A percentile compares a stretch with the other conserved stretches of the same genome.
Evolutionary conservation across 805 yeast species (phyloP).

Genomic region (Candida vaughaniae): DNA sequence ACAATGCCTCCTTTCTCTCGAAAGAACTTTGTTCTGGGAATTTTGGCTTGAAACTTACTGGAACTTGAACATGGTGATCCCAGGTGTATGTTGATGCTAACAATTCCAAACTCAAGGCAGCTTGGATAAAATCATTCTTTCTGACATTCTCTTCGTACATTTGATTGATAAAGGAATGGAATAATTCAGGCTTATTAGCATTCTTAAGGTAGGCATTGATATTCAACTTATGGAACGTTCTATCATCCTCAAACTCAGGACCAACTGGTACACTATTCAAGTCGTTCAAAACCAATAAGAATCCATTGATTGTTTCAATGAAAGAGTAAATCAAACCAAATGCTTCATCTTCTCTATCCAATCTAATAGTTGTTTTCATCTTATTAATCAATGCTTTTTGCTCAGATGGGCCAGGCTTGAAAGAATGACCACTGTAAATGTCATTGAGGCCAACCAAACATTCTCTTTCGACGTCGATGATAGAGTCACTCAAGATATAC

Average conservation of each 20-base stretch:
- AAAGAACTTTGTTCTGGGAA: constrained; percentile 81
- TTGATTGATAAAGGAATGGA: constrained; percentile 74
- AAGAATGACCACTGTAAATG: constrained; percentile 55
- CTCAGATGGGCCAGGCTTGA: constrained; percentile 55
- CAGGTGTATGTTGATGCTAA: constrained; percentile 76
- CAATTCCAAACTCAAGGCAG: constrained; percentile 76
- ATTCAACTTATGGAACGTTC: constrained; percentile 75
- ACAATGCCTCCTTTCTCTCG: constrained; percentile 73
- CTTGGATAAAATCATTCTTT: constrained; percentile 71
- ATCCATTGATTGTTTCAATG: constrained; percentile 55
- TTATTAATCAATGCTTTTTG: constrained; percentile 53
- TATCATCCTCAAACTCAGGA: constrained; percentile 82
- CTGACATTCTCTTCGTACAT: constrained; percentile 63
- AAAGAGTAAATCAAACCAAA: constrained; percentile 48
- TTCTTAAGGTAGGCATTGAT: constrained; percentile 74
- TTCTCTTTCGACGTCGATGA: constrained; percentile 61
- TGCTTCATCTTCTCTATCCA: constrained; percentile 67
- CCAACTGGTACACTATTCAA: constrained; percentile 74
- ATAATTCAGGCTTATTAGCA: constrained; percentile 75
- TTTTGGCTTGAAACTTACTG: constrained; percentile 60
- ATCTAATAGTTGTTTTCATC: constrained; percentile 47
- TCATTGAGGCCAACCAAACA: constrained; percentile 64
- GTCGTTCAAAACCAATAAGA: constrained; percentile 63
- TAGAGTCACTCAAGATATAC: constrained; percentile 54
- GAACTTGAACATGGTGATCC: constrained; percentile 58